Evolutionary conservation across 257 asterid genomes (phyloP).

Genomic region (Fraxinus anomala): DNA sequence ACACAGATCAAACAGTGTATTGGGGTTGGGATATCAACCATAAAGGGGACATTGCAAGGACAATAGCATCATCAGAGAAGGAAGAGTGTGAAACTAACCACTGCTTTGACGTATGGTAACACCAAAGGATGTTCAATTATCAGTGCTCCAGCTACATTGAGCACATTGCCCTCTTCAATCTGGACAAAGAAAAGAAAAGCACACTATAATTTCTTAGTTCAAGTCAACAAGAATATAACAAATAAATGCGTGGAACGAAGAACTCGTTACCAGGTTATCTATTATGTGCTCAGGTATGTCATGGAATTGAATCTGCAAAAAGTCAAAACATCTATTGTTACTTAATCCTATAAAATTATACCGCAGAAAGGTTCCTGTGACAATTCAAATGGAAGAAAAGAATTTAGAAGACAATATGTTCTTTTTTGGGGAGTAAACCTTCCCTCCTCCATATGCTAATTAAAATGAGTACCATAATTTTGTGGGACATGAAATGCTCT

Average conservation of each 20-base stretch:
- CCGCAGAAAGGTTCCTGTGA: not conserved
- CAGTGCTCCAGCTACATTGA: constrained; percentile 90
- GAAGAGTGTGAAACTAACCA: constrained; percentile 49
- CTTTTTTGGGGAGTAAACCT: not conserved
- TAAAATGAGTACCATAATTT: not conserved
- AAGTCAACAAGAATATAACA: constrained; percentile 2
- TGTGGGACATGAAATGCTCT: not conserved
- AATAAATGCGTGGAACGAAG: constrained; percentile 13
- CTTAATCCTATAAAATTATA: not conserved
- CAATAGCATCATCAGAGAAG: not conserved
- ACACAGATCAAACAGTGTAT: not conserved
- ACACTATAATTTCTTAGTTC: not conserved
- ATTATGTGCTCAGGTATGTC: constrained; percentile 74
- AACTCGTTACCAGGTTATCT: constrained; percentile 64
- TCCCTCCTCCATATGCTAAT: not conserved
- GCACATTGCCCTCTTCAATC: constrained; percentile 83
- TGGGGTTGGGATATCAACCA: not conserved
- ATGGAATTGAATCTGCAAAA: constrained; percentile 79
- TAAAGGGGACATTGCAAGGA: constrained; percentile 11
- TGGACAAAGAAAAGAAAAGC: constrained; percentile 30
- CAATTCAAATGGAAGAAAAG: not conserved
- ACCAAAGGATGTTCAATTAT: constrained; percentile 88
- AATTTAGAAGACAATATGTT: not conserved
- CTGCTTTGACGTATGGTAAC: constrained; percentile 73
- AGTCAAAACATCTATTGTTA: constrained; percentile 9